Base-by-base conservation (phyloP, 495 filamentous ascomycete genomes). In the Monascus purpureus region DNA sequence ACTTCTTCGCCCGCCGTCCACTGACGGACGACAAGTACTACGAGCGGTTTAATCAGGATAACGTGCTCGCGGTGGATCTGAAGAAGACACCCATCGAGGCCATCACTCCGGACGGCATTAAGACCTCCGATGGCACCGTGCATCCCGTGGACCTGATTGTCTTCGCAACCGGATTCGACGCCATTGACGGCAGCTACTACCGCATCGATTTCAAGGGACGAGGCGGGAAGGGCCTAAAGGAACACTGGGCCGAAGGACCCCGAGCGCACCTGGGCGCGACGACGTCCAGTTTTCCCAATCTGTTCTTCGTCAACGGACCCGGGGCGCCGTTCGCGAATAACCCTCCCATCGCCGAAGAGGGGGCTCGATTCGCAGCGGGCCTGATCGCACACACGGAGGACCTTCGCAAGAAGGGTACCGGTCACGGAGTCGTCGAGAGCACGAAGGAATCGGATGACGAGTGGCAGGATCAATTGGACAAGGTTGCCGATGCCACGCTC, bases 141-240 rank as follows among this genome's bases (percentile, higher is more conserved):
- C 43, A 56, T n/a, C 61, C 71, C 14, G 51, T 71, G 11, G 68
- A 64, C 27, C 38, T 64, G 2, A 52, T 73, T 35, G 45, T 55
- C 7, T 44, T 68, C 13, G 70, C 68, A 0, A 74, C 68, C 0
- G 70, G 70, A 2, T 74, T 72, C 42, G 61, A 70, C 35, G 56
- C 53, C 12, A 48, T 61, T 1, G 63, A 59, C 2, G 68, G 63
- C 2, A 52, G 59, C 6, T 46, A 65, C 38, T 53, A 50, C 0
- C 34, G 37, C 5, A 50, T 63, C 14, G 29, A 42, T 4, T 52
- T 61, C 29, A 28, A 17, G 0, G 52, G 47, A 5, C 25, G 13
- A 1, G 33, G 55, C 17, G 54, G 49, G 15, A 40, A 41, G 14
- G 46, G 25, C 6, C 31, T 73, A 6, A 30, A 46, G 15, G 59